phyloP scores from a whole-genome alignment of 768 basidiomycete species.

The Podaxis sp. region DNA sequence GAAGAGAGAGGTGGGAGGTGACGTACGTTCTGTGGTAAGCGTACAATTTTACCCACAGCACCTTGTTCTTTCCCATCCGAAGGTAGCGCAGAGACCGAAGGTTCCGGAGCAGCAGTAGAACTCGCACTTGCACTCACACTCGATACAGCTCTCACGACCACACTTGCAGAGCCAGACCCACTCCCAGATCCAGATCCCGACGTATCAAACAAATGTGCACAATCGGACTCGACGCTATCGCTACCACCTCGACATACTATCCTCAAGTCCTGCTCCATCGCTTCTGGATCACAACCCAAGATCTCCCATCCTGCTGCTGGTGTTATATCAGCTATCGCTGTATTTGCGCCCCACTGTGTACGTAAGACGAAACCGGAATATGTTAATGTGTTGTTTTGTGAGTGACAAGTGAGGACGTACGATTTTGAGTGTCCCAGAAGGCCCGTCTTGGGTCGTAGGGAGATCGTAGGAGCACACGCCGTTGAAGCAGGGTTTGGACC shows the following conservation, averaged over 20 bases:
- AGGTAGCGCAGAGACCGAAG: neutral
- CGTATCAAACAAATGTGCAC: conserved; percentile 11
- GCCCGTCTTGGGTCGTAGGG: conserved; percentile 26
- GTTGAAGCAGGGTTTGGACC: conserved; percentile 37
- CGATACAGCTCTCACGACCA: neutral
- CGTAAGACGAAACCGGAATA: too few relatives aligned
- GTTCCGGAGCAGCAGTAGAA: conserved; percentile 38
- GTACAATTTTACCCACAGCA: conserved; percentile 42
- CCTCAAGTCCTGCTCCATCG: conserved; percentile 44
- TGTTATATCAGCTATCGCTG: conserved; percentile 43
- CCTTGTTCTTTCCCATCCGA: conserved; percentile 18
- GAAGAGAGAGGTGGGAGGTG: neutral
- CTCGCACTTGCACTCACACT: conserved; percentile 26
- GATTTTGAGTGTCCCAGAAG: conserved; percentile 41
- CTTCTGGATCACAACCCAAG: conserved; percentile 41
- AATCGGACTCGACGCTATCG: neutral
- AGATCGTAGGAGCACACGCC: conserved; percentile 43
- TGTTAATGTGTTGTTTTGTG: neutral
- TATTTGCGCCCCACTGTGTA: conserved; percentile 35
- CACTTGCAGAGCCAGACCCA: neutral
- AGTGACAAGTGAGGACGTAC: conserved; percentile 25
- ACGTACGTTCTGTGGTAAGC: conserved; percentile 51
- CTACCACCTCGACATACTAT: conserved; percentile 40
- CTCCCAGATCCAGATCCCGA: conserved; percentile 29
- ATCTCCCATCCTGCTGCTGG: conserved; percentile 55